These are phyloP conservation scores for Fusarium camptoceras DNA, from an alignment of 2,329 filamentous ascomycete genomes.

Conservation along the genomic window DNA sequence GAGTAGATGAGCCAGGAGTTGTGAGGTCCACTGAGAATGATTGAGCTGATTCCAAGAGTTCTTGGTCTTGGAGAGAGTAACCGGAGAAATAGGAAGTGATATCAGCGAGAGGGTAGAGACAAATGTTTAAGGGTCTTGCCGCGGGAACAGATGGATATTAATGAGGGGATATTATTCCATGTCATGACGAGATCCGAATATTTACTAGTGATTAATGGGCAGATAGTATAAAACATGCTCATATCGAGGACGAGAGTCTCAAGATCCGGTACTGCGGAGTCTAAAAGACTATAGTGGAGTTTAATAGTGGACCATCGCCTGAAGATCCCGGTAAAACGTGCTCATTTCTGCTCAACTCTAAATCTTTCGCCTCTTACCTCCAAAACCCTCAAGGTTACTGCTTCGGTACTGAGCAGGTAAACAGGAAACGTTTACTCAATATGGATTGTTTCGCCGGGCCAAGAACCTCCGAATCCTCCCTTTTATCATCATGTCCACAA, in stretches of 20 bases:
- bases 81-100: conserved; percentile 27
- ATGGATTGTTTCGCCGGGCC: conserved; percentile 39
- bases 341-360: conserved; percentile 53
- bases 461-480: conserved; percentile 7
- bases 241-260: conserved; percentile 12
- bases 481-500: conserved; percentile 14
- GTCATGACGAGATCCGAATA: not conserved
- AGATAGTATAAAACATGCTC: conserved; percentile 9
- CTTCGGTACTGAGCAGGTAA: conserved; percentile 39
- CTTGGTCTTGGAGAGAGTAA: not conserved
- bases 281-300: conserved; percentile 13
- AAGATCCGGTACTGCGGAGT: conserved; percentile 17
- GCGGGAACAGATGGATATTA: conserved; percentile 20
- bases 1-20: conserved; percentile 18
- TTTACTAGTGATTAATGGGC: not conserved
- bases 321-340: conserved; percentile 50
- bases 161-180: conserved; percentile 20
- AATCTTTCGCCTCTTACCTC: conserved; percentile 3
- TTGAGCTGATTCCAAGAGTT: conserved; percentile 42
- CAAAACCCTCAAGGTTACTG: not conserved
- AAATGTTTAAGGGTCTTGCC: conserved; percentile 1
- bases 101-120: not conserved
- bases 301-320: conserved; percentile 6
- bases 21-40: conserved; percentile 34
- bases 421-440: conserved; percentile 37